Evolutionary conservation across 768 basidiomycete genomes (phyloP).

Genomic region (Sutorius australiensis): DNA sequence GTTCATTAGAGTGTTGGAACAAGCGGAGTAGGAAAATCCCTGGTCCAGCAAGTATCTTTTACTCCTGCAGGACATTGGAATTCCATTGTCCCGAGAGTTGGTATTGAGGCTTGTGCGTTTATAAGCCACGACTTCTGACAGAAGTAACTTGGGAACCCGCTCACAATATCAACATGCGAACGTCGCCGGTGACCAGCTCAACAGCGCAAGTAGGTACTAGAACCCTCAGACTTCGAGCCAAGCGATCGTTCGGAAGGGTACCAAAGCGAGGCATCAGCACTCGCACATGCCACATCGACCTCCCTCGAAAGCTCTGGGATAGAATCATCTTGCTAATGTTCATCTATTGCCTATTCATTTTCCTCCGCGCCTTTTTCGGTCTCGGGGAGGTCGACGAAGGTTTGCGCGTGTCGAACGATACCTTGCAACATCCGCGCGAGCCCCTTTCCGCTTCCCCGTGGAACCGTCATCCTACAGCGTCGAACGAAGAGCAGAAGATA

Average conservation of each 20-base stretch:
- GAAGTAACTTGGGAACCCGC: background rate
- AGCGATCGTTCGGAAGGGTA: background rate
- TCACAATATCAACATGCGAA: slow-evolving; percentile 16
- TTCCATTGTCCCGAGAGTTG: background rate
- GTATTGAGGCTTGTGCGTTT: background rate
- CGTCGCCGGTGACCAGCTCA: background rate
- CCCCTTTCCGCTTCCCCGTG: background rate
- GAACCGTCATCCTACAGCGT: background rate
- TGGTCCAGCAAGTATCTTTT: background rate
- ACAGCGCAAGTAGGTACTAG: background rate
- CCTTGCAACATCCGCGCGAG: background rate
- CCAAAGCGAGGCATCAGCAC: background rate
- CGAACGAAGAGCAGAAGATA: background rate
- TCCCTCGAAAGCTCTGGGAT: slow-evolving; percentile 19
- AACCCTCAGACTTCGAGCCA: background rate
- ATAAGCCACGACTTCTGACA: background rate
- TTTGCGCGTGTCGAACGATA: background rate
- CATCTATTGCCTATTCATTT: slow-evolving; percentile 21
- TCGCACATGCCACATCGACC: background rate
- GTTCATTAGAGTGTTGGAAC: background rate
- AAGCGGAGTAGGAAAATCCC: background rate
- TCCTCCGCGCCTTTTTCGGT: slow-evolving; percentile 27
- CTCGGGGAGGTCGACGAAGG: slow-evolving; percentile 10
- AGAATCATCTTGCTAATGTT: slow-evolving; percentile 23
- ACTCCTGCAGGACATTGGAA: background rate